phyloP scores from a whole-genome alignment of 31 red algal genomes.

The Odonthalia washingtoniensis region DNA sequence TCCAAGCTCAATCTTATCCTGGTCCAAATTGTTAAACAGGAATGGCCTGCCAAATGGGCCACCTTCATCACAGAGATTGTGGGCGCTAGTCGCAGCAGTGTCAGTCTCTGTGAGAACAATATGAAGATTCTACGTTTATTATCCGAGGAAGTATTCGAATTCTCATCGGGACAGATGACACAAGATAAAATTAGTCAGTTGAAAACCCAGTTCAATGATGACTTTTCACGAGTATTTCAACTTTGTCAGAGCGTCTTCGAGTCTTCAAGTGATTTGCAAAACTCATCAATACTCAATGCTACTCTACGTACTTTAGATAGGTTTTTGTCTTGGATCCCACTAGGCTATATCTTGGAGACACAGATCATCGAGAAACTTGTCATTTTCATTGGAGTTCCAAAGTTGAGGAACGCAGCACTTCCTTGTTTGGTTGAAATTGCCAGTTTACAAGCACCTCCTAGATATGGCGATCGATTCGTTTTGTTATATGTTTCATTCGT shows the following conservation, averaged over 20 bases:
- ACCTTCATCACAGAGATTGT: conserved; percentile 94
- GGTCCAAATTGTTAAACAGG: conserved; percentile 95
- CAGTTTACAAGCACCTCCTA: conserved; percentile 37
- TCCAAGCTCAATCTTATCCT: conserved; percentile 96
- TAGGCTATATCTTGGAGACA: conserved; percentile 99
- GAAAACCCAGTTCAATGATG: conserved; percentile 97
- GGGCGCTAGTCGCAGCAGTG: conserved; percentile 79
- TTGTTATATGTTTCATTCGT: conserved; percentile 85
- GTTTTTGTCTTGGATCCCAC: conserved; percentile 98
- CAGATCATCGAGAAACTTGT: conserved; percentile 90
- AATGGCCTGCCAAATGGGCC: conserved; percentile 96
- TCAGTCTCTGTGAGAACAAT: conserved; percentile 97
- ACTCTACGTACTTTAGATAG: conserved; percentile 92
- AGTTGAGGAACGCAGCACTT: conserved; percentile 79
- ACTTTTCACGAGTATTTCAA: conserved; percentile 94
- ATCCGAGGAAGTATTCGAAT: conserved; percentile 99
- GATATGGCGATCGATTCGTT: conserved; percentile 84
- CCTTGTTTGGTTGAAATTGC: conserved; percentile 96
- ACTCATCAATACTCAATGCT: conserved; percentile 73
- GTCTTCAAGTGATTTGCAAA: conserved; percentile 67
- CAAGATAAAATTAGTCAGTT: conserved; percentile 85
- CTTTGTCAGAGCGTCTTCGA: conserved; percentile 97
- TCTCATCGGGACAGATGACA: conserved; percentile 93
- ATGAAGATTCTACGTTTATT: conserved; percentile 94
- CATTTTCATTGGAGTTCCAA: conserved; percentile 59